Base-by-base conservation (phyloP, 169 alveolate genomes). In the Plasmodium vinckei region DNA sequence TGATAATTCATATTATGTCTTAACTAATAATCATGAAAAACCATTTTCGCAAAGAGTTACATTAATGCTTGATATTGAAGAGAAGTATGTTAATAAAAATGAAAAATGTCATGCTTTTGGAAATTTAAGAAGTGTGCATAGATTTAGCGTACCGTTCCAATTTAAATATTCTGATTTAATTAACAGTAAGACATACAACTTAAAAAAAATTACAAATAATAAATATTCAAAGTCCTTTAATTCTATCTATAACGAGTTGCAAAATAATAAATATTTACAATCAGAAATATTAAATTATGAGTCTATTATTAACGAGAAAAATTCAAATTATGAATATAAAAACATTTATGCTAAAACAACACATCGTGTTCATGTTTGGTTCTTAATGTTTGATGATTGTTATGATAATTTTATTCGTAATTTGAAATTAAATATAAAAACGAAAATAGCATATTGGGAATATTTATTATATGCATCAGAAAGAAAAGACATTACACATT, bases 321-420 rank as follows among this genome's bases (percentile, higher is more conserved):
- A 64, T 77, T 44, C 53, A 5, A 77, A 77, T 46, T 77, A 77
- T 56, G 88, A 46, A 46, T 49, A 57, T 27, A 69, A 63, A 57
- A 53, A 77, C 23, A 77, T 77, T 23, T 46, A 56, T 51, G 88
- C 88, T 23, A 77, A 77, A 63, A 77, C 88, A 21, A 77, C 88
- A 64, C 88, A 77, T 39, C 77, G 88, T 47, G 88, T 77, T 25
- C 88, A 77, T 13, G 88, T 77, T 25, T 77, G 88, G 88, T 77
- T 77, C 44, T 64, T 77, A 61, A 61, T 77, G 77, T 77, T 63
- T 77, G 88, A 77, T 42, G 88, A 77, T 49, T 77, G 88, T 23
- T 77, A 77, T 57, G 70, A 77, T 57, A 77, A 25, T 51, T 63
- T 77, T 65, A 51, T 77, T 39, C 73, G 67, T 33, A 77, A 77